phyloP scores from a whole-genome alignment of 2,329 filamentous ascomycete genomes.

The Colletotrichum agaves region DNA sequence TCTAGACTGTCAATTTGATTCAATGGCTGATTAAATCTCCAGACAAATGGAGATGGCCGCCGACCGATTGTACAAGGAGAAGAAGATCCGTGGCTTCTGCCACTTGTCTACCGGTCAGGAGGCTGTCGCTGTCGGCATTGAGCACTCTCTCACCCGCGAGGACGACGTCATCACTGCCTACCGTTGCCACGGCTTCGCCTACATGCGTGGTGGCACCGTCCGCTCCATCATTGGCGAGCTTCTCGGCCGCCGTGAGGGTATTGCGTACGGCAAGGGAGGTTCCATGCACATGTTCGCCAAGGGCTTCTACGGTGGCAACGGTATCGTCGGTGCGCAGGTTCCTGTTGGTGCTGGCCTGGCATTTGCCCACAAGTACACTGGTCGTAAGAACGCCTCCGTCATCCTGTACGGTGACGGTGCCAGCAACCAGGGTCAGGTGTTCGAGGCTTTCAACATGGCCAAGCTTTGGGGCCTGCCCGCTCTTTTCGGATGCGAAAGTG shows the following conservation, averaged over 20 bases:
- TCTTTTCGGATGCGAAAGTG: constrained; percentile 98
- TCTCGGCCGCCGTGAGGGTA: constrained; percentile 93
- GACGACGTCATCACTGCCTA: constrained; percentile 98
- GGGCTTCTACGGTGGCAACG: constrained; percentile 98
- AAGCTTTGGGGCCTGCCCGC: constrained; percentile 98
- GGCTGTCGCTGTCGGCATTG: constrained; percentile 95
- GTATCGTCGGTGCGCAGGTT: constrained; percentile 98
- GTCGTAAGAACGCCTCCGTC: constrained; percentile 85
- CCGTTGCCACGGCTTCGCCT: constrained; percentile 97
- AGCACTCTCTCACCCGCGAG: constrained; percentile 89
- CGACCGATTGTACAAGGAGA: constrained; percentile 99
- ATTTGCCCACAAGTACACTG: constrained; percentile 95
- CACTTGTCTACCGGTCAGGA: constrained; percentile 98
- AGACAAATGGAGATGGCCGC: constrained; percentile 99
- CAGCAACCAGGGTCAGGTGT: constrained; percentile 99
- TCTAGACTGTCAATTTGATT: background rate
- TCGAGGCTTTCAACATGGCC: constrained; percentile 99
- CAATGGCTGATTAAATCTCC: constrained; percentile 37
- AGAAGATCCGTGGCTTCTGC: constrained; percentile 99
- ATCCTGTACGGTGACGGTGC: constrained; percentile 98
- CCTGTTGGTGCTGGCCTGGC: constrained; percentile 96
- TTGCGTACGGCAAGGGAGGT: constrained; percentile 98
- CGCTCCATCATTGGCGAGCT: constrained; percentile 96
- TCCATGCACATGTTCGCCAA: constrained; percentile 99
- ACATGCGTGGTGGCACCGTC: constrained; percentile 93